These are phyloP conservation scores for Sonneratia caseolaris DNA, from an alignment of 345 rosid species.

Conservation along the genomic window DNA sequence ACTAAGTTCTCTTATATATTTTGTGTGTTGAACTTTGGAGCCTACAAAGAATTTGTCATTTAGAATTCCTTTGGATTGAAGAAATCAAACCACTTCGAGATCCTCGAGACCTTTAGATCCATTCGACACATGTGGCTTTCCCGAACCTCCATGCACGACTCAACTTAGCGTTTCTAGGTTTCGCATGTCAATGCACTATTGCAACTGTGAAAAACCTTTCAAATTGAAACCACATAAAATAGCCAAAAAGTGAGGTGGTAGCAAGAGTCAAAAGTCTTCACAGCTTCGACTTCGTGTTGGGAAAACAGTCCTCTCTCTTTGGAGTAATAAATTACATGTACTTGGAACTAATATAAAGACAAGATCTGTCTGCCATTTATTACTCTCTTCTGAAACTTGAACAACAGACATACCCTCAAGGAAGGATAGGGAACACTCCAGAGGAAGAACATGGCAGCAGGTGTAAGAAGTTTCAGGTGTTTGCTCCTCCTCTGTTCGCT, in stretches of 20 bases:
- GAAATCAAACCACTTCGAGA: background rate
- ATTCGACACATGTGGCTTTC: slow-evolving; percentile 1
- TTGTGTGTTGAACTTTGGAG: background rate
- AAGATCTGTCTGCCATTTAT: background rate
- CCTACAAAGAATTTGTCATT: background rate
- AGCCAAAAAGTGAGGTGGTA: background rate
- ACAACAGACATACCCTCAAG: background rate
- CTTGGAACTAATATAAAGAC: background rate
- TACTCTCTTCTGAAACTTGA: background rate
- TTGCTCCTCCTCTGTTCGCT: background rate
- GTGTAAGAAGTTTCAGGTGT: background rate
- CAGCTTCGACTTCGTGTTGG: background rate
- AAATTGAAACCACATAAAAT: background rate
- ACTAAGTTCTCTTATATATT: background rate
- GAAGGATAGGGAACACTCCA: background rate
- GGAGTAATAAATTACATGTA: background rate
- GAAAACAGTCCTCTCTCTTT: background rate
- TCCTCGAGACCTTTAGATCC: background rate
- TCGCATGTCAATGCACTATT: background rate
- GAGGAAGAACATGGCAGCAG: background rate
- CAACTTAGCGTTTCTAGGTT: background rate
- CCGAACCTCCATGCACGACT: background rate
- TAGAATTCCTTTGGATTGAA: background rate
- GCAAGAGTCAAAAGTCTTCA: background rate
- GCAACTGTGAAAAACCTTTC: background rate